phyloP scores from a whole-genome alignment of 2,329 filamentous ascomycete species.

The Paraphaeosphaeria sporulosa region DNA sequence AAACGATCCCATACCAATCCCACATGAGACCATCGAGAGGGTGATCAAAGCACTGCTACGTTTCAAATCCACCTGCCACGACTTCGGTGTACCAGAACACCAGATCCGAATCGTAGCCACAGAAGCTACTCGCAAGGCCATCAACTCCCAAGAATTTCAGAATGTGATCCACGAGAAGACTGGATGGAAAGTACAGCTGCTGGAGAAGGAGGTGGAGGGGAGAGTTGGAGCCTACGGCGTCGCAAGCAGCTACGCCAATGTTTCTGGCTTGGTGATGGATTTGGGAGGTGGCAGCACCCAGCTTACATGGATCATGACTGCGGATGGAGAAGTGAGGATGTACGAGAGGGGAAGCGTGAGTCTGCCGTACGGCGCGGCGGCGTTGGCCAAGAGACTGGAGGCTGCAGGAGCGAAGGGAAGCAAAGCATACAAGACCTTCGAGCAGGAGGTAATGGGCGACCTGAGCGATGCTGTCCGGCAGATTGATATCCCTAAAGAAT shows the following conservation, averaged over 20 bases:
- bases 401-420: conserved; percentile 45
- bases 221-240: conserved; percentile 84
- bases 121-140: conserved; percentile 83
- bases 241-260: conserved; percentile 72
- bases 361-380: conserved; percentile 75
- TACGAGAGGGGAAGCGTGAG: conserved; percentile 63
- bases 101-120: conserved; percentile 83
- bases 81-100: conserved; percentile 69
- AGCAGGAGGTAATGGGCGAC: conserved; percentile 62
- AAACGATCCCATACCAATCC: conserved; percentile 59
- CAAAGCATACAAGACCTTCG: conserved; percentile 56
- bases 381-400: conserved; percentile 64
- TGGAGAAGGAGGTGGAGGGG: conserved; percentile 83
- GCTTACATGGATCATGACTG: conserved; percentile 69
- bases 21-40: conserved; percentile 65
- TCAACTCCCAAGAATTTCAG: conserved; percentile 75
- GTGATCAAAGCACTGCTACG: conserved; percentile 72
- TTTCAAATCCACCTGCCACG: conserved; percentile 74
- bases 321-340: conserved; percentile 54
- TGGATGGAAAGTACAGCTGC: conserved; percentile 73
- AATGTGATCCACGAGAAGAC: conserved; percentile 67
- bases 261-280: conserved; percentile 86
- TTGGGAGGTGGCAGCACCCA: conserved; percentile 80
- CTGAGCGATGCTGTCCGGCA: conserved; percentile 68
- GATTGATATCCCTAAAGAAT: conserved; percentile 63